Percentiles rank a stretch among this genome's conserved stretches.
phyloP scores from a whole-genome alignment of 2,329 filamentous ascomycete species.

The Huntiella abstrusa region DNA sequence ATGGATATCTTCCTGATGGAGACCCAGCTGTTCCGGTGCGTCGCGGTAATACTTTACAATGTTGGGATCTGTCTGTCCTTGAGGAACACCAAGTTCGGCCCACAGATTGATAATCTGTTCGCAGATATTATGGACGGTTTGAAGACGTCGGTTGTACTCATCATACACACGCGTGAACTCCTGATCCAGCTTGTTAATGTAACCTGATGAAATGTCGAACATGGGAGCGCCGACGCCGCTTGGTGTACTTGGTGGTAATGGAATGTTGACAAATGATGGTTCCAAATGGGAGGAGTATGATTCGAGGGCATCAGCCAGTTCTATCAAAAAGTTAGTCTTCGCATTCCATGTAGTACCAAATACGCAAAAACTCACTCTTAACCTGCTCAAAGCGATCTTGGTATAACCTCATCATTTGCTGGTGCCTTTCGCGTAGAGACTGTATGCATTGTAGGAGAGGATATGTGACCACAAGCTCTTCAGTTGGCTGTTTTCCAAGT shows the following conservation, averaged over 20 bases:
- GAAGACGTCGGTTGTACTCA: constrained; percentile 74
- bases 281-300: constrained; percentile 96
- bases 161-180: constrained; percentile 94
- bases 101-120: constrained; percentile 87
- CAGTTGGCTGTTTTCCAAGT: constrained; percentile 43
- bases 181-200: constrained; percentile 67
- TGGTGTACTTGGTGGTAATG: constrained; percentile 63
- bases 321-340: constrained; percentile 23
- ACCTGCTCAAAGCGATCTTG: constrained; percentile 89
- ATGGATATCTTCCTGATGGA: constrained; percentile 71
- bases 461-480: constrained; percentile 59
- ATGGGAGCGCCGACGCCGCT: constrained; percentile 59
- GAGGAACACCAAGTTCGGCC: constrained; percentile 86
- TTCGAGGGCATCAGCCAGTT: constrained; percentile 81
- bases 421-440: constrained; percentile 68
- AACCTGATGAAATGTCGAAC: constrained; percentile 83
- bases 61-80: constrained; percentile 71
- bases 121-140: constrained; percentile 51
- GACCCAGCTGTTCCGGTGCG: constrained; percentile 77
- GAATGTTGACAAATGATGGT: constrained; percentile 65
- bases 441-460: constrained; percentile 68
- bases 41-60: constrained; percentile 85
- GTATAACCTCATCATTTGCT: constrained; percentile 61
- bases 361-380: constrained; percentile 45
- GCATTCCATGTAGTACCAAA: neutral